phyloP scores from a whole-genome alignment of 1,284 basidiomycete species.

The Irpex sp. region DNA sequence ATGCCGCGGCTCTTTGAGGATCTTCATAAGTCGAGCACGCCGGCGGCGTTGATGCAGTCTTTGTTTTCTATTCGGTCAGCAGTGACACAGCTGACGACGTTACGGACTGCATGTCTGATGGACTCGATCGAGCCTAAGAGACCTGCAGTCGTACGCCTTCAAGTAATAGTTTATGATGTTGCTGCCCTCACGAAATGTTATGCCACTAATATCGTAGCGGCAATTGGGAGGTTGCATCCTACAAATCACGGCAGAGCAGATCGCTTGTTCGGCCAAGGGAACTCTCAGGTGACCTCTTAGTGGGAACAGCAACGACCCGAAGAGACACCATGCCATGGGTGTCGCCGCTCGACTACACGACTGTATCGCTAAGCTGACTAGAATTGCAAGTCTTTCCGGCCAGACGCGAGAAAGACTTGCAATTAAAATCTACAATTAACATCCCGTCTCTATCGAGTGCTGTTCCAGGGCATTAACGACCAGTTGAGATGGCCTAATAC shows the following conservation, averaged over 20 bases:
- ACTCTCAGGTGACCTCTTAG: no score
- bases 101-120: not conserved
- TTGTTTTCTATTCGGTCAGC: not conserved
- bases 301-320: not conserved
- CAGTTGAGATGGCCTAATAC: no score
- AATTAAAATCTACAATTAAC: not conserved
- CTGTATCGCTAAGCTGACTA: not conserved
- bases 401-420: not conserved
- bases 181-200: not conserved
- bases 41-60: not conserved
- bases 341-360: not conserved
- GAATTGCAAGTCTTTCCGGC: not conserved
- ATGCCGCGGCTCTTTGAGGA: not conserved
- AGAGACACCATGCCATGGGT: not conserved
- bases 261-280: no score
- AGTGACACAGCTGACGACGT: not conserved
- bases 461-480: no score
- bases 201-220: no score
- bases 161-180: not conserved
- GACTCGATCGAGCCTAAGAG: not conserved
- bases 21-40: not conserved
- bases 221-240: no score
- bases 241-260: no score
- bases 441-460: no score
- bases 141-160: not conserved